These are phyloP conservation scores for Gaertneriomyces semiglobifer DNA, from an alignment of 192 early-diverging fungal species.

Conservation along the genomic window DNA sequence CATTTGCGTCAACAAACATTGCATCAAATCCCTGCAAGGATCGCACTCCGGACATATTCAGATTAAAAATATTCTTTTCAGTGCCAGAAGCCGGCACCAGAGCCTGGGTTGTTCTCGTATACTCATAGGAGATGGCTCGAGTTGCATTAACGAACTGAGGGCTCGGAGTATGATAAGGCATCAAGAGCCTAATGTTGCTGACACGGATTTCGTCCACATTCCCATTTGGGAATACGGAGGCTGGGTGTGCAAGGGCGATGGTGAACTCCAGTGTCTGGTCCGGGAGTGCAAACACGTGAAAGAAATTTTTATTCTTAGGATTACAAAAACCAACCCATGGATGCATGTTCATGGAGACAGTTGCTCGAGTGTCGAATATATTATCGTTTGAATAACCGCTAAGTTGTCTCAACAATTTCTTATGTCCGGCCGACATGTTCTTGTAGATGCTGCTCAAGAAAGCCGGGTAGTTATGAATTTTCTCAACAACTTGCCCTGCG, in stretches of 20 bases:
- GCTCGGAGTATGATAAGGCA: not conserved
- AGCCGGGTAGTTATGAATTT: constrained; percentile 2
- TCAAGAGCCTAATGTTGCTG: not conserved
- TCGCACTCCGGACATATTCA: not conserved
- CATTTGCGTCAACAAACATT: not conserved
- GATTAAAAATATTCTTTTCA: not conserved
- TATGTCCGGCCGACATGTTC: constrained; percentile 1
- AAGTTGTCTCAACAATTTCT: constrained; percentile 6
- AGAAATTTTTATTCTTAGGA: too few species aligned
- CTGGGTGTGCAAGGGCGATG: too few species aligned
- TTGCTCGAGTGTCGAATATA: too few species aligned
- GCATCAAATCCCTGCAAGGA: not conserved
- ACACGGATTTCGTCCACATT: too few species aligned
- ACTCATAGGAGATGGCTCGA: not conserved
- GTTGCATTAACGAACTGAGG: not conserved
- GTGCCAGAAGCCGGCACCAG: not conserved
- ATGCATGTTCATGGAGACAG: too few species aligned
- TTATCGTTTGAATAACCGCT: too few species aligned
- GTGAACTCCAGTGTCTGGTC: too few species aligned
- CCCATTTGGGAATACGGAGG: too few species aligned
- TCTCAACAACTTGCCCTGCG: constrained; percentile 5
- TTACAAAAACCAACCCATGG: too few species aligned
- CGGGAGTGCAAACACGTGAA: too few species aligned
- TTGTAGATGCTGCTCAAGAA: constrained; percentile 14
- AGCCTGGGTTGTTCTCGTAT: too few species aligned